Evolutionary conservation across 2,329 filamentous ascomycete genomes (phyloP), one percentile per base, ranked within the genome.

Genomic region (Ceratocystis smalleyi): DNA sequence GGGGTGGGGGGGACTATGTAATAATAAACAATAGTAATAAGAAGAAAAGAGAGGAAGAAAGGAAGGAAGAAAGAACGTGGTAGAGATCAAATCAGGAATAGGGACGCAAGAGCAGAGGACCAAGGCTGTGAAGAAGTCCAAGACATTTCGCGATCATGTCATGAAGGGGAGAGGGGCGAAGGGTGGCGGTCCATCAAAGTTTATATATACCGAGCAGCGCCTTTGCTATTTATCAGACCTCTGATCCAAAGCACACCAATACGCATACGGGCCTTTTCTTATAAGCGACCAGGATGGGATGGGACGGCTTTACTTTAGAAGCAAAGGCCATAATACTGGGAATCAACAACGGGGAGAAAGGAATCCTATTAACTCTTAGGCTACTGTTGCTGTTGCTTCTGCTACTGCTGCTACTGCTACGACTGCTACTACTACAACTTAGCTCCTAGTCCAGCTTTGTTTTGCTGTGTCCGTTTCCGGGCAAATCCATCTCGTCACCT

Each of bases 291-390:
- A 57, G 54, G 54, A 57, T 57, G 54, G 12, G 27, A 57, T 57
- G 54, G 27, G 27, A 57, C 54, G 54, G 54, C 54, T 57, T 57
- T 57, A 57, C 47, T 57, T 57, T 35, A 24, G 27, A 57, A 57
- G 54, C 27, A 57, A 30, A 57, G 54, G 54, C 54, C 54, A 57
- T 57, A 57, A 57, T 57, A 35, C 27, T 27, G 54, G 54, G 27
- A 57, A 57, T 57, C 54, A 57, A n/a, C 30, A 19, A 54, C 54
- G 32, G 24, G 47, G 24, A 24, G 47, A 35, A 30, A 57, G 54
- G 54, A 57, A 57, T 57, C 24, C 54, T n/a, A 19, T 15, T 40
- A 15, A 40, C 35, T 40, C 10, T 40, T 40, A 40, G 35, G 35
- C 35, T 40, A 40, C 35, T 40, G 35, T 1, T 51, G 8, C 47